Base-by-base conservation (phyloP, 2,329 filamentous ascomycete genomes). In the Aureobasidium uvarum region DNA sequence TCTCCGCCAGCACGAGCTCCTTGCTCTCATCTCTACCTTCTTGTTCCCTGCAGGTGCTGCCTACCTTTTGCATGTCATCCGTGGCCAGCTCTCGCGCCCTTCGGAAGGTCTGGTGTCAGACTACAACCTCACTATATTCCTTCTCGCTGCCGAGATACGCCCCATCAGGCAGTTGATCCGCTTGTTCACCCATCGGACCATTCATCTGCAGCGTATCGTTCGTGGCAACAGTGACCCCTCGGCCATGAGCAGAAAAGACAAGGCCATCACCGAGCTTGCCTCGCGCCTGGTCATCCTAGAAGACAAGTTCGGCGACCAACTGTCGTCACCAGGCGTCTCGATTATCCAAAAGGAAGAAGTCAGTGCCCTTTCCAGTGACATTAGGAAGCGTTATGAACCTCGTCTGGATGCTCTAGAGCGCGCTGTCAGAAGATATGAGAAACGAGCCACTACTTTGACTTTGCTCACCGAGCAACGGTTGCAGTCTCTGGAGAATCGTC, bases 51-150 rank as follows among this genome's bases (percentile, higher is more conserved):
- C 91, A 0, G 74, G 92, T 4, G 90, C 91, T n/a, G 90, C 93
- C 33, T 95, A 89, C 77, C 80, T 97, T 45, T 81, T 98, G 13
- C 93, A 97, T 74, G 81, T 86, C 23, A 90, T 97, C 66, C 86
- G 94, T 59, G 84, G 84, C 10, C 91, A 94, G 71, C 85, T 98
- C 20, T 93, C 90, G 28, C 84, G 90, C 1, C 91, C 90, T 0
- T 92, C 92, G 0, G 92, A 96, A 74, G 91, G 91, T 1, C 81
- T 98, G 13, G 89, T 98, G 7, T 96, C 92, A 5, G 91, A 96
- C 76, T 96, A 94, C 78, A 97, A 97, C 75, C 82, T 98, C 64
- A 92, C 89, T 14, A 91, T 98, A 62, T 98, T 97, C 76, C 81
- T 96, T 2, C 83, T 96, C 20, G 91, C 90, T 0, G 90, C 94